Evolutionary conservation across 225 moss, liverwort and hornwort genomes (phyloP), one percentile per base, ranked within the genome.

Genomic region (Climacium dendroides): DNA sequence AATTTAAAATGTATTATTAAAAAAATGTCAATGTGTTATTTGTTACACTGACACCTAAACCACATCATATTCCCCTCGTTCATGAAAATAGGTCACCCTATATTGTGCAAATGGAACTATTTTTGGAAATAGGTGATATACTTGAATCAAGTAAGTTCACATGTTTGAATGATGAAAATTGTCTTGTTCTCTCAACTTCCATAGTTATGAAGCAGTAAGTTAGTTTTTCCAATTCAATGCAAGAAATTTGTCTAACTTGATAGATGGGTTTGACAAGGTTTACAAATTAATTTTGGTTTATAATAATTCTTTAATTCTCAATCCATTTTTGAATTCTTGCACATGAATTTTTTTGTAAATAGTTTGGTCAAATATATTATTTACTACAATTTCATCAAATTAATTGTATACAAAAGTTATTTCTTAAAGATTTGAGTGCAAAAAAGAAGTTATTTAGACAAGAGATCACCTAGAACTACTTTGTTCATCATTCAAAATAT

Each of bases 361-460:
- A 5, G 0, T 52, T 75, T 75, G 7, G 23, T 0, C 13, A 52
- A 52, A 32, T 52, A 13, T 5, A 23, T 75, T 23, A 2, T 35
- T 35, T 35, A 35, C 3, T 1, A 23, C 7, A 53, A 53, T 75
- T 22, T 48, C 13, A 22, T 74, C 34, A 50, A 20, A 34, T 22
- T 8, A 8, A 34, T 75, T 8, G 52, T 34, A 5, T 9, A 34
- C 2, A 5, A 76, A 75, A n/a, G 13, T 35, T 24, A 13, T 9
- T 24, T 19, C 5, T 24, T 24, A 2, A n/a, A 0, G 20, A 53
- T 53, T 53, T 0, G 0, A 52, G 7, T 34, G 0, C 35, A 0
- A 19, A 23, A 48, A 32, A 19, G 13, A 75, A 52, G 12, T 2
- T n/a, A 7, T 34, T 23, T 76, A 24, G 23, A n/a, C 0, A n/a